A percentile compares a stretch with the other conserved stretches of the same genome.
Conservation (phyloP, 2,329 filamentous ascomycete genomes). For the Septoria linicola region DNA sequence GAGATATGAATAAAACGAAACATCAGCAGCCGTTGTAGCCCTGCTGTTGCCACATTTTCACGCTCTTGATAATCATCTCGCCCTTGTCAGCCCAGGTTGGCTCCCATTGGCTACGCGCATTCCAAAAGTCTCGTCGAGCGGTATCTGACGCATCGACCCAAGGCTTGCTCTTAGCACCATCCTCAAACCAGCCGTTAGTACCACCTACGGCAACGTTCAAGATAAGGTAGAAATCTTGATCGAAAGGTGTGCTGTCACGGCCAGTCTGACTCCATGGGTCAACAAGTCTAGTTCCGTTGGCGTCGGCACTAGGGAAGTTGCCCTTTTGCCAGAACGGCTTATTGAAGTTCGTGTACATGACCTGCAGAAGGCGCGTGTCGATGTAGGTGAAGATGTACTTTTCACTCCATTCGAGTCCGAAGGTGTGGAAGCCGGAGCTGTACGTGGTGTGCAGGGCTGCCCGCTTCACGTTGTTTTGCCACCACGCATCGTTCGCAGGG, state of each 20-base stretch:
- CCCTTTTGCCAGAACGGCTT: slow-evolving; percentile 43
- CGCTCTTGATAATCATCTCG: slow-evolving; percentile 43
- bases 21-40: slow-evolving; percentile 48
- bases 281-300: slow-evolving; percentile 40
- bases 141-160: slow-evolving; percentile 70
- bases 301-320: slow-evolving; percentile 37
- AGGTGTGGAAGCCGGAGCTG: slow-evolving; percentile 68
- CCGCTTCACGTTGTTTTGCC: slow-evolving; percentile 77
- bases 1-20: not conserved
- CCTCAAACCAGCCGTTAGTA: slow-evolving; percentile 71
- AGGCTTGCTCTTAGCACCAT: slow-evolving; percentile 69
- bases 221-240: slow-evolving; percentile 45
- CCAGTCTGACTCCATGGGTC: slow-evolving; percentile 42
- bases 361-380: slow-evolving; percentile 75
- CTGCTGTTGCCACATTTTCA: slow-evolving; percentile 51
- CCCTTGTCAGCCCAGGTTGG: slow-evolving; percentile 41
- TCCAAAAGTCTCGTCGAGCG: slow-evolving; percentile 76
- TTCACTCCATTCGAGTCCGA: slow-evolving; percentile 80
- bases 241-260: slow-evolving; percentile 41
- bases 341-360: slow-evolving; percentile 66
- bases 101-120: slow-evolving; percentile 43
- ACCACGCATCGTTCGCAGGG: slow-evolving; percentile 71
- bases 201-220: slow-evolving; percentile 43
- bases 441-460: slow-evolving; percentile 73
- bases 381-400: slow-evolving; percentile 88